These are phyloP conservation scores for Funneliformis geosporum DNA, from an alignment of 192 early-diverging fungal genomes.

Conservation along the genomic window DNA sequence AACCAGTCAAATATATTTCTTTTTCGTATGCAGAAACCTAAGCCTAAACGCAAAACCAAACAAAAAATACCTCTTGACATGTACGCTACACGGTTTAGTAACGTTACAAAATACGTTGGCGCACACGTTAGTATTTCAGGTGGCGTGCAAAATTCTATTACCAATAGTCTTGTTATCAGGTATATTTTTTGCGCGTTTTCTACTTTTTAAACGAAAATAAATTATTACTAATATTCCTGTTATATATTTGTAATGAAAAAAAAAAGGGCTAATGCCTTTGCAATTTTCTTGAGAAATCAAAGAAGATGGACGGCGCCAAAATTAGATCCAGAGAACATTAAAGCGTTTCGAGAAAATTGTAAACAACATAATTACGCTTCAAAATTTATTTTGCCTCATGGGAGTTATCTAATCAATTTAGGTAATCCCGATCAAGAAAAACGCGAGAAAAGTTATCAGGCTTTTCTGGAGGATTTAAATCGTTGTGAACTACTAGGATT, in stretches of 20 bases:
- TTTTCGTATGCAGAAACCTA: not conserved
- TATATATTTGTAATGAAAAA: not conserved
- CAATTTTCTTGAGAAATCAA: slow-evolving; percentile 45
- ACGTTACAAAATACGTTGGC: slow-evolving; percentile 36
- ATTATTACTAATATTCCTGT: not conserved
- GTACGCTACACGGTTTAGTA: not conserved
- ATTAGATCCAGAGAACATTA: slow-evolving; percentile 19
- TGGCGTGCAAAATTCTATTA: slow-evolving; percentile 43
- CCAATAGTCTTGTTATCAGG: slow-evolving; percentile 43
- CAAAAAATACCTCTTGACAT: not conserved
- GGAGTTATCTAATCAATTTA: slow-evolving; percentile 58
- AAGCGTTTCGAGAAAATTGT: slow-evolving; percentile 37
- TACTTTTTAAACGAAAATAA: not conserved
- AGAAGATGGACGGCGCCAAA: slow-evolving; percentile 42
- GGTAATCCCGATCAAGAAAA: slow-evolving; percentile 51
- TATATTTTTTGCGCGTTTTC: not conserved
- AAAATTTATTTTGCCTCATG: slow-evolving; percentile 50
- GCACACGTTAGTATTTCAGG: slow-evolving; percentile 47
- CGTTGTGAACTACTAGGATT: slow-evolving; percentile 55
- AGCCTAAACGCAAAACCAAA: not conserved
- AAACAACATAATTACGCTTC: slow-evolving; percentile 31
- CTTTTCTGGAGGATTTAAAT: slow-evolving; percentile 54
- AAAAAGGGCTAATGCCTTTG: slow-evolving; percentile 40
- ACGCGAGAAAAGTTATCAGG: slow-evolving; percentile 44
- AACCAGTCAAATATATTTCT: not conserved